Percentiles rank a stretch among this genome's conserved stretches.
phyloP scores from a whole-genome alignment of 148 eudicot genomes.

The Heliamphora exappendiculata region DNA sequence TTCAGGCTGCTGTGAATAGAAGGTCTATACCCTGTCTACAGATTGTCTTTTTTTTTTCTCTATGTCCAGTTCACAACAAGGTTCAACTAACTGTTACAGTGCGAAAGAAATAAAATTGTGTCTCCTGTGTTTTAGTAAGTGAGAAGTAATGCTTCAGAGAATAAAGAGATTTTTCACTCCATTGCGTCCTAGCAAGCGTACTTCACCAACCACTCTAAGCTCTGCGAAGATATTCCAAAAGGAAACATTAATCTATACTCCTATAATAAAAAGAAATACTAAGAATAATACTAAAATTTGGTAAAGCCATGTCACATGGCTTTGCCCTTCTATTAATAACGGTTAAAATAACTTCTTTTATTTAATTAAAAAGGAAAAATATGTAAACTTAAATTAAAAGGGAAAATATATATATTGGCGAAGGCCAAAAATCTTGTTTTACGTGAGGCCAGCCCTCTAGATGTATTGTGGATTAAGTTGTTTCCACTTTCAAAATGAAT shows the following conservation, averaged over 20 bases:
- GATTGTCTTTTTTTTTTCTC: neutral
- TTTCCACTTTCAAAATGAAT: neutral
- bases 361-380: neutral
- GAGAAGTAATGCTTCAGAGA: neutral
- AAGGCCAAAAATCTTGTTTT: no score
- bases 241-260: no score
- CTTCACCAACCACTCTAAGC: conserved; percentile 22
- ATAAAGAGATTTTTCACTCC: neutral
- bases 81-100: neutral
- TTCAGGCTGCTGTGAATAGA: neutral
- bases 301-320: no score
- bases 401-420: no score
- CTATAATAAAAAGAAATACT: neutral
- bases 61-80: neutral
- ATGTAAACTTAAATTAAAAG: neutral
- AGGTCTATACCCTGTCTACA: neutral
- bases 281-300: neutral
- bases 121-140: neutral
- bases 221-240: neutral
- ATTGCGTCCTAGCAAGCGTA: conserved; percentile 8
- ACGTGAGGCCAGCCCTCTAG: neutral
- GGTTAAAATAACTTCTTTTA: no score
- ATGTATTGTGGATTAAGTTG: no score
- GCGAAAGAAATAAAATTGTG: neutral
- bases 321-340: no score